Evolutionary conservation across 768 basidiomycete species (phyloP).

Genomic region (Daedaleopsis nitida): DNA sequence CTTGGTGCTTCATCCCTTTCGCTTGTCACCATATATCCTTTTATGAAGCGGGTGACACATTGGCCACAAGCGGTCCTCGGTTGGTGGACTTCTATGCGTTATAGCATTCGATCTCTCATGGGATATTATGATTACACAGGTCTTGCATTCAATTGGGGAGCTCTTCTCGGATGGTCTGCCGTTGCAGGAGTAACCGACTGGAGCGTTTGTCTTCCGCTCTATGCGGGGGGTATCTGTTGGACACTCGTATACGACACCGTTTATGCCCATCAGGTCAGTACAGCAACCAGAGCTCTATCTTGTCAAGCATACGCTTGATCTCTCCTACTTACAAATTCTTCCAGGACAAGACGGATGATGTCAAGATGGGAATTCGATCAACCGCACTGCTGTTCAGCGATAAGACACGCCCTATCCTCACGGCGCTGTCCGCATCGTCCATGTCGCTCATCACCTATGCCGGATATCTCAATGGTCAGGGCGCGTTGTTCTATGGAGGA

Average conservation of each 20-base stretch:
- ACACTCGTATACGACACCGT: slow-evolving; percentile 97
- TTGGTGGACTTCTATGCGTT: slow-evolving; percentile 36
- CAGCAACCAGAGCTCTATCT: background rate
- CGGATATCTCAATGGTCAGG: slow-evolving; percentile 78
- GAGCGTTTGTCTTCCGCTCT: slow-evolving; percentile 83
- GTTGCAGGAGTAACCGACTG: slow-evolving; percentile 81
- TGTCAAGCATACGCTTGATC: background rate
- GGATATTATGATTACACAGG: slow-evolving; percentile 45
- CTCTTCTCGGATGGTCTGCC: slow-evolving; percentile 94
- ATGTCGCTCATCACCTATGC: slow-evolving; percentile 76
- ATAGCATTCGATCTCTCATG: background rate
- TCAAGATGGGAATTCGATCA: slow-evolving; percentile 85
- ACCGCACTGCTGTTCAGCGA: slow-evolving; percentile 91
- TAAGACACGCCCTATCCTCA: slow-evolving; percentile 73
- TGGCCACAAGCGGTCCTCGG: slow-evolving; percentile 98
- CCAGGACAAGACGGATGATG: slow-evolving; percentile 92
- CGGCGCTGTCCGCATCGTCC: slow-evolving; percentile 70
- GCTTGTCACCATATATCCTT: slow-evolving; percentile 85
- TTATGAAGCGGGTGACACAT: slow-evolving; percentile 96
- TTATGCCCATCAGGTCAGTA: slow-evolving; percentile 89
- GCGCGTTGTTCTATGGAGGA: slow-evolving; percentile 78
- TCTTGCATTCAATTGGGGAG: slow-evolving; percentile 97
- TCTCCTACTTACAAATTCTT: background rate
- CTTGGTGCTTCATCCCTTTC: slow-evolving; percentile 91
- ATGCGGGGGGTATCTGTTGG: slow-evolving; percentile 89